Base-by-base conservation (phyloP, 2,329 filamentous ascomycete genomes). In the Stemphylium lycopersici region DNA sequence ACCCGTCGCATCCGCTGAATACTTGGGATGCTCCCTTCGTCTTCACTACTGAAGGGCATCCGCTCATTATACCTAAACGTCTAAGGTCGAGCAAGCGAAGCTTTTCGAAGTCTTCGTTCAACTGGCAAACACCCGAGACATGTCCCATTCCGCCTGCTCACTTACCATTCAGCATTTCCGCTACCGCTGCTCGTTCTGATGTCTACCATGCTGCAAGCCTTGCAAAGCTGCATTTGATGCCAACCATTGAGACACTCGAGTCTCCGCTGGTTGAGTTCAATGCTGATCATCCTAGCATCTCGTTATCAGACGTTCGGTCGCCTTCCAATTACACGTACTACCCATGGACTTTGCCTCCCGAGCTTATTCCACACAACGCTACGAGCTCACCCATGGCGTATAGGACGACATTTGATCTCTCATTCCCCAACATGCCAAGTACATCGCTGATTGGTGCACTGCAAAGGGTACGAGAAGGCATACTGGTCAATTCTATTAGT, bases 31-130 rank as follows among this genome's bases (percentile, higher is more conserved):
- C 88, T 0, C 87, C 93, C 0, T 96, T 89, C 73, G 93, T 99
- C 12, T 98, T 99, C 73, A 95, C 90, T 0, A 99, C 95, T 0
- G 95, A 99, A 76, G 95, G 93, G 0, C 95, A 99, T 74, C 95
- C 95, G 3, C 80, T 99, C 39, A 83, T 98, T 37, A 89, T 99
- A 47, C 93, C 93, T 0, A 73, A 73, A 48, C 66, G 67, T 0
- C 56, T 76, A 6, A 69, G 74, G 15, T 55, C 63, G n/a, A 29
- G 53, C 7, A 60, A 59, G 34, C 41, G 49, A 15, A 48, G 32
- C 2, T 29, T 24, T 42, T 4, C 40, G 20, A 37, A 54, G 18
- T 18, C 46, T 3, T 54, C 47, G 6, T 50, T 59, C 12, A 58
- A 48, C 53, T 62, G 68, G 38, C 56, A 65, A 13, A 55, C 56